Evolutionary conservation across 495 filamentous ascomycete genomes (phyloP).

Genomic region (Pyrenula massariospora): DNA sequence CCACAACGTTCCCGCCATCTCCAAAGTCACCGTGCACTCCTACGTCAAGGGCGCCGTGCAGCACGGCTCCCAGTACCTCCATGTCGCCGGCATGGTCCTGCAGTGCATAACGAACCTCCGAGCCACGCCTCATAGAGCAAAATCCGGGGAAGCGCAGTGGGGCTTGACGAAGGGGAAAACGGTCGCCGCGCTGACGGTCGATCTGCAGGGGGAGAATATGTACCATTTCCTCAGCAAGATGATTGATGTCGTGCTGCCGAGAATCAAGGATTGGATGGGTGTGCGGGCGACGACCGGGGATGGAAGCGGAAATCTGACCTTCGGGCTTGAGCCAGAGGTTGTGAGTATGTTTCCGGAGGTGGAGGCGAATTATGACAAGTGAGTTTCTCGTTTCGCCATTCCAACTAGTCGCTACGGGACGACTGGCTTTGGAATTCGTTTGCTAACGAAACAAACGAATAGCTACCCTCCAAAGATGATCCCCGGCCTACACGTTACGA

Average conservation of each 20-base stretch:
- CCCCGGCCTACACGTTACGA: constrained; percentile 72
- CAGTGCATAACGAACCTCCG: constrained; percentile 79
- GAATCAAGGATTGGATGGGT: constrained; percentile 89
- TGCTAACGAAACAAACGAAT: too few relatives aligned
- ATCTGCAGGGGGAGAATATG: constrained; percentile 66
- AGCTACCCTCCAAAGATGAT: constrained; percentile 88
- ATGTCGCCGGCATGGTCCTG: constrained; percentile 70
- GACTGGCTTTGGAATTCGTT: too few relatives aligned
- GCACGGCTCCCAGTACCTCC: constrained; percentile 53
- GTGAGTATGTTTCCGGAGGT: constrained; percentile 84
- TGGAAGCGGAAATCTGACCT: constrained; percentile 74
- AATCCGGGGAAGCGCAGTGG: constrained; percentile 54
- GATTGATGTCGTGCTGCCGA: constrained; percentile 79
- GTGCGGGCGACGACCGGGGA: constrained; percentile 69
- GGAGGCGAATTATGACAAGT: constrained; percentile 84
- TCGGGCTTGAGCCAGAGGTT: constrained; percentile 59
- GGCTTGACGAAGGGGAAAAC: constrained; percentile 38
- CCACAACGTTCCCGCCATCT: constrained; percentile 72
- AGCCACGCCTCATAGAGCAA: constrained; percentile 55
- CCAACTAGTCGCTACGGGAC: too few relatives aligned
- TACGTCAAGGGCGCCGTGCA: constrained; percentile 51
- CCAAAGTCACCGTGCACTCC: constrained; percentile 67
- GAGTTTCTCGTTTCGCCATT: constrained; percentile 40
- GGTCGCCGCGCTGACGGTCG: constrained; percentile 51
- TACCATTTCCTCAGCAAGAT: constrained; percentile 79